A percentile compares a stretch with the other conserved stretches of the same genome.
These are phyloP conservation scores for Paratinospora sagittata DNA, from an alignment of 164 flowering plant species.

Conservation along the genomic window DNA sequence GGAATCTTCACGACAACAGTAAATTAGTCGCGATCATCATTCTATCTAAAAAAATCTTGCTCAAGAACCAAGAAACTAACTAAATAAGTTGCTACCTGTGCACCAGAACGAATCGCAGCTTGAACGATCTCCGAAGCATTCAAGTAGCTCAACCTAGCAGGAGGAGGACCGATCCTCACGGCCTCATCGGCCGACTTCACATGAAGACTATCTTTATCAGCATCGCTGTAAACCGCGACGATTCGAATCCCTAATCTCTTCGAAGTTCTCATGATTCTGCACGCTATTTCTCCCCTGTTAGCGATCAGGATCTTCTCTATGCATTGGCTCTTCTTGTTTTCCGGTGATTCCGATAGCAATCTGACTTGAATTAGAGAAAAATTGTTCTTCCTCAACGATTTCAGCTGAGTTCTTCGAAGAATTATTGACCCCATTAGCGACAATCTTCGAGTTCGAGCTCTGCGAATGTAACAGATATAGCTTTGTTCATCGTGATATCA, in stretches of 20 bases:
- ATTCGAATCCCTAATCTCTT: slow-evolving; percentile 76
- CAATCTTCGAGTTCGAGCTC: slow-evolving; percentile 14
- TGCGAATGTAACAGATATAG: not conserved
- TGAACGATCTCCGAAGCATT: slow-evolving; percentile 51
- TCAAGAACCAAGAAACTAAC: not conserved
- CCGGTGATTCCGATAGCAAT: slow-evolving; percentile 11
- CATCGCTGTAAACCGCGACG: slow-evolving; percentile 92
- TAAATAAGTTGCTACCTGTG: slow-evolving; percentile 46
- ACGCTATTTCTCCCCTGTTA: slow-evolving; percentile 92
- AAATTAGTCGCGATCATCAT: too few species aligned
- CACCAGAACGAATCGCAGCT: slow-evolving; percentile 78
- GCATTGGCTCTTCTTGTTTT: slow-evolving; percentile 6
- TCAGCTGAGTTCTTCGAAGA: slow-evolving; percentile 17
- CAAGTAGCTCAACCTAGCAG: slow-evolving; percentile 80
- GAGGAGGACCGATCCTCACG: slow-evolving; percentile 76
- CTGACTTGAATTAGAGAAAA: not conserved
- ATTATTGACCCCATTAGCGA: slow-evolving; percentile 23
- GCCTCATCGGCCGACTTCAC: slow-evolving; percentile 89
- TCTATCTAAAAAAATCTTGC: too few species aligned
- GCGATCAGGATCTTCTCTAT: slow-evolving; percentile 89
- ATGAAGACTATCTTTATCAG: slow-evolving; percentile 72
- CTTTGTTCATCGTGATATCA: too few species aligned
- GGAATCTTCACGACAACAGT: too few species aligned
- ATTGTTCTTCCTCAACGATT: not conserved
- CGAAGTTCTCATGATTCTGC: slow-evolving; percentile 81